These are phyloP conservation scores for Musa balbisiana DNA, from an alignment of 202 grass and related monocot species.

Conservation along the genomic window DNA sequence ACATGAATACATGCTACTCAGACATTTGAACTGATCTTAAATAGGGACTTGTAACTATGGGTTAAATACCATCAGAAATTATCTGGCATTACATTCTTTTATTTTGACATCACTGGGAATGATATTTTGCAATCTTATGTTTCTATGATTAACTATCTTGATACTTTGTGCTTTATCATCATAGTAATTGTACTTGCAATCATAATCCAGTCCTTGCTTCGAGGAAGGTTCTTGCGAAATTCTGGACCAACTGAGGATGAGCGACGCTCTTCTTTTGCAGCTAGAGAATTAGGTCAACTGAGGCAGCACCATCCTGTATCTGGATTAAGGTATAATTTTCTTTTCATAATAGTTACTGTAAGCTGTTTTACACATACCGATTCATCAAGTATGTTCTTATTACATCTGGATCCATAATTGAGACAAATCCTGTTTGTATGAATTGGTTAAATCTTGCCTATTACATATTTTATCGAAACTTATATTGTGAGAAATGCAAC, in stretches of 20 bases:
- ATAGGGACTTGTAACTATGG: not conserved
- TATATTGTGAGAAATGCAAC: not conserved
- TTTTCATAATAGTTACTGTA: not conserved
- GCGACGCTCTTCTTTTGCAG: not conserved
- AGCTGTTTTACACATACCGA: not conserved
- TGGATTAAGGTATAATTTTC: not conserved
- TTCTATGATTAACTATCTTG: not conserved
- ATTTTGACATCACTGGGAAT: not conserved
- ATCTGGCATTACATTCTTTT: not conserved
- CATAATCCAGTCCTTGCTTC: constrained; percentile 8
- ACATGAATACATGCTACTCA: too few species aligned
- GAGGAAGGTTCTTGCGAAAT: constrained; percentile 20
- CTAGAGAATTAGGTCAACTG: constrained; percentile 10
- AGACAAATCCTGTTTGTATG: not conserved
- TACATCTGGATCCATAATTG: not conserved
- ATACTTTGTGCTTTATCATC: too few species aligned
- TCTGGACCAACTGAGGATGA: constrained; percentile 2
- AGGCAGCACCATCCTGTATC: constrained; percentile 8
- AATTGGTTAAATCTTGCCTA: not conserved
- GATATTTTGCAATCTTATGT: not conserved
- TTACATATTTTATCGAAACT: not conserved
- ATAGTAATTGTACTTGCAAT: not conserved
- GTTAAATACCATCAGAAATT: too few species aligned
- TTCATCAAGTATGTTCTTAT: not conserved
- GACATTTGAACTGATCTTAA: too few species aligned